Base-by-base conservation (phyloP, 306 rosid genomes). In the Begonia loranthoides region DNA sequence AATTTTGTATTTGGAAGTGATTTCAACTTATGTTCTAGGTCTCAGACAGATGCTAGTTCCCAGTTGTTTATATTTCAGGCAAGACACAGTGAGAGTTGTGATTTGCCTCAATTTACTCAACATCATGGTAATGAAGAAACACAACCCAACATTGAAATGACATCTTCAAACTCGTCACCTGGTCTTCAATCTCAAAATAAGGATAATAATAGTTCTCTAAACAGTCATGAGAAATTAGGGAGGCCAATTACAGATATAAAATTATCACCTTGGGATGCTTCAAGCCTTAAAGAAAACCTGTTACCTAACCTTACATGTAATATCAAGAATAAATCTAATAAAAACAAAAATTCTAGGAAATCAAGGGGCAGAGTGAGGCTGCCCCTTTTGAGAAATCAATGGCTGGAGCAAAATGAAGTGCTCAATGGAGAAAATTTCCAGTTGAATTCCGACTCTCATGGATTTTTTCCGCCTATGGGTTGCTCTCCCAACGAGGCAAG, bases 401-500 rank as follows among this genome's bases (percentile, higher is more conserved):
- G 54, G 45, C 57, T 45, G 28, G 62, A 11, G 45, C 64, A 58
- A 56, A 76, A 73, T 66, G 61, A 68, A 45, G 53, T 57, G 61
- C 63, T 70, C 17, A 66, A 82, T 58, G 78, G 70, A 70, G 69
- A 44, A 56, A 45, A 67, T 65, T 68, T 69, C 41, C 59, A 34
- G 33, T 66, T 72, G 66, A 66, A 73, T 70, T 71, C 74, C 45
- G 80, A 66, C 60, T 65, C 86, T 59, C 63, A 71, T 68, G 85
- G 79, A 55, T 48, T 67, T 49, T 70, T 51, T 63, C 80, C 99
- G 10, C 97, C 95, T 17, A 86, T 86, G 95, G 95, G 86, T 64
- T 82, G 82, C 71, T 90, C 97, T 64, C 94, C 95, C 33, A 80
- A 78, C 59, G 83, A 66, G 54, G 95, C 76, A 74, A 70, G 64